Conservation (phyloP, 306 rosid species). For the Cucurbita ficifolia region DNA sequence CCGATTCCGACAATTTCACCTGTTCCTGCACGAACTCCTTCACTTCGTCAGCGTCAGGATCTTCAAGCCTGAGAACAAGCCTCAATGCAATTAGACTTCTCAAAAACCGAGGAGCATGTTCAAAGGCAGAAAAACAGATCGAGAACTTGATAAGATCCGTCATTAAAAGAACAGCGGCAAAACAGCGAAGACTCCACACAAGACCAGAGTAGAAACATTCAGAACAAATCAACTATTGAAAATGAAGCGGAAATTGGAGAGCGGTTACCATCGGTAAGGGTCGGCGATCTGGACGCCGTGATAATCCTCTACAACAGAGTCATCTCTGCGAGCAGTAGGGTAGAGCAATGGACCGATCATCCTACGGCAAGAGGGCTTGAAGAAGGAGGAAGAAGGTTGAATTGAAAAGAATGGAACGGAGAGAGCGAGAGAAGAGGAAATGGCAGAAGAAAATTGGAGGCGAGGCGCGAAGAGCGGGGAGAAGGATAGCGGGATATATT, state of each 20-base stretch:
- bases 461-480: background rate
- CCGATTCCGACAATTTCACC: slow-evolving; percentile 48
- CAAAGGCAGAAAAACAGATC: background rate
- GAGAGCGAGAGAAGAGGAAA: background rate
- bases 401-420: background rate
- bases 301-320: slow-evolving; percentile 51
- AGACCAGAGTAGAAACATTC: background rate
- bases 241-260: background rate
- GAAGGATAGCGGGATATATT: background rate
- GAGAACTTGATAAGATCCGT: no score
- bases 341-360: slow-evolving; percentile 40
- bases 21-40: slow-evolving; percentile 66
- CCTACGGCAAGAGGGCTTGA: background rate
- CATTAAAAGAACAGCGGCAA: no score
- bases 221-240: background rate
- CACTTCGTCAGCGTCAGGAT: slow-evolving; percentile 77
- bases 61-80: slow-evolving; percentile 53
- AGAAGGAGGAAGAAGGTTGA: slow-evolving; percentile 8
- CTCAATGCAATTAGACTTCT: background rate
- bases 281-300: slow-evolving; percentile 56
- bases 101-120: background rate
- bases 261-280: slow-evolving; percentile 64
- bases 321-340: slow-evolving; percentile 54
- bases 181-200: background rate
- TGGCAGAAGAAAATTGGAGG: background rate